phyloP scores from a whole-genome alignment of 1,139 yeast species.

The Yamadazyma sp. region DNA sequence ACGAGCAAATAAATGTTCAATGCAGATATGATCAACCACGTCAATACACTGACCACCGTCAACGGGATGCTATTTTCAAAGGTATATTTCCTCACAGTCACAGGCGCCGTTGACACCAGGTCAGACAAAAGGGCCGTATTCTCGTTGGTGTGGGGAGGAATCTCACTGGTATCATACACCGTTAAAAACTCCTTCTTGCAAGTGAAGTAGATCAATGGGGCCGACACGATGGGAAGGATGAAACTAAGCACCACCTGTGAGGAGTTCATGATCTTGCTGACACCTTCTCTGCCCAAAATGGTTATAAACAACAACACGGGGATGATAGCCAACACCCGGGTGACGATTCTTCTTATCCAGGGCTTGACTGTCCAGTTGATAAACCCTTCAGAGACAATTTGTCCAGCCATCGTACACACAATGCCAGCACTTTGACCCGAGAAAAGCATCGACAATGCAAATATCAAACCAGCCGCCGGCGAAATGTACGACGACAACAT shows the following conservation, averaged over 20 bases:
- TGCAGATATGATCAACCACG: conserved; percentile 72
- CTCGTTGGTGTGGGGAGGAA: conserved; percentile 14
- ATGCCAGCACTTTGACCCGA: conserved; percentile 84
- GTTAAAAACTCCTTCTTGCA: conserved; percentile 59
- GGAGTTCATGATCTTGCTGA: conserved; percentile 66
- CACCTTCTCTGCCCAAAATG: conserved; percentile 68
- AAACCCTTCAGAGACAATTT: conserved; percentile 82
- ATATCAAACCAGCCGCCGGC: conserved; percentile 74
- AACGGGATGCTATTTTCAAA: conserved; percentile 69
- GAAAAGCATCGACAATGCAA: conserved; percentile 71
- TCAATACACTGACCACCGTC: conserved; percentile 52
- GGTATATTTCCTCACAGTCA: conserved; percentile 20
- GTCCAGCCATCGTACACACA: conserved; percentile 83
- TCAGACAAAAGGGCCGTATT: conserved; percentile 17
- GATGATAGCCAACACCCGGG: conserved; percentile 68
- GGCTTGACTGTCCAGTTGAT: conserved; percentile 73
- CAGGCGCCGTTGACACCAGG: conserved; percentile 7
- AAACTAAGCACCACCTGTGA: conserved; percentile 74
- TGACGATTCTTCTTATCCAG: conserved; percentile 70
- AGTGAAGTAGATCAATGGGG: conserved; percentile 74
- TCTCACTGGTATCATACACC: conserved; percentile 34
- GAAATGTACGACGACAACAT: conserved; percentile 57
- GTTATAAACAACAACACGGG: conserved; percentile 68
- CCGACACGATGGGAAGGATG: conserved; percentile 70
- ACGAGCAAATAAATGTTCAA: conserved; percentile 71